A percentile compares a stretch with the other conserved stretches of the same genome.
These are phyloP conservation scores for Aspergillus thermomutatus DNA, from an alignment of 2,329 filamentous ascomycete species.

Conservation along the genomic window DNA sequence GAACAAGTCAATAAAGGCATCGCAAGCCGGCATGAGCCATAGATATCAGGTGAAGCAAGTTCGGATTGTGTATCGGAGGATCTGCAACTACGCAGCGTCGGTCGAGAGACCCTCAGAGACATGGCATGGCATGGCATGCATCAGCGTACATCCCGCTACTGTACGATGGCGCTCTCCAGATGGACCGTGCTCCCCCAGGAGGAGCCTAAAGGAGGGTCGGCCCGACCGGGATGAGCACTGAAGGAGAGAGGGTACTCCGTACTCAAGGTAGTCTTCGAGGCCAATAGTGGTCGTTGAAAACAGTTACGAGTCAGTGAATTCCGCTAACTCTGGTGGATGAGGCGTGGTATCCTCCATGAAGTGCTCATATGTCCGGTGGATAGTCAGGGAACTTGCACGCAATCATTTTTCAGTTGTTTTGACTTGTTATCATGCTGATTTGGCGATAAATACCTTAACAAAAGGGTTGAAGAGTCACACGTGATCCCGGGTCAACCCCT, in stretches of 20 bases:
- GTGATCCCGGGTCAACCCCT: constrained; percentile 27
- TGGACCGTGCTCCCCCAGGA: background rate
- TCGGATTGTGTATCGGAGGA: background rate
- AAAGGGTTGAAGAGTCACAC: constrained; percentile 11
- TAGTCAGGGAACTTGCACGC: background rate
- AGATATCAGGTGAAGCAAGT: background rate
- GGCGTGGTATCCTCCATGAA: background rate
- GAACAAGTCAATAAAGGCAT: background rate
- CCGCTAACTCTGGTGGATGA: background rate
- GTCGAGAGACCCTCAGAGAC: background rate
- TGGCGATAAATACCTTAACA: too few relatives aligned
- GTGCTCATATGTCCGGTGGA: background rate
- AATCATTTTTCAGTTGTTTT: background rate
- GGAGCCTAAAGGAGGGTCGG: constrained; percentile 11
- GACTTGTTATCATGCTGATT: background rate
- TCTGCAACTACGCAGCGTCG: constrained; percentile 1
- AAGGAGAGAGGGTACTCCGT: background rate
- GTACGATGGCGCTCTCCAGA: background rate
- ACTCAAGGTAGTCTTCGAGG: background rate
- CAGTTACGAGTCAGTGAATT: background rate
- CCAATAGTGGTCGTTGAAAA: constrained; percentile 1
- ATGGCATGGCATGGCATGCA: background rate
- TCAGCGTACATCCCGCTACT: background rate
- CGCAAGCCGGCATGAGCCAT: too few relatives aligned
- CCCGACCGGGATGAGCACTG: constrained; percentile 12